Percentiles rank a stretch among this genome's conserved stretches.
Conservation (phyloP, 345 rosid genomes). For the Salix caprea region DNA sequence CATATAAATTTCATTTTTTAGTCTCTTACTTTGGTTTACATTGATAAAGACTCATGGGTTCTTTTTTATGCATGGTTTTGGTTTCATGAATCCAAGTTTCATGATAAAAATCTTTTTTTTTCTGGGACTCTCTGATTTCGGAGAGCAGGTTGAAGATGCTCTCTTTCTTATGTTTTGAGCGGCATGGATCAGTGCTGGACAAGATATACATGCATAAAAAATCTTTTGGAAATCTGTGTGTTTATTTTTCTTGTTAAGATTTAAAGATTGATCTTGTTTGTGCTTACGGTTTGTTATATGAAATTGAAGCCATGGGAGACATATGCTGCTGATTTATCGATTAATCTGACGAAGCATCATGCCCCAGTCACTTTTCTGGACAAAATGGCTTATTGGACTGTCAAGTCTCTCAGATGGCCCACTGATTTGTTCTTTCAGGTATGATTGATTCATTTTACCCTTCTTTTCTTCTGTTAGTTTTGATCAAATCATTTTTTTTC, state of each 20-base stretch:
- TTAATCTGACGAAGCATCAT: conserved; percentile 73
- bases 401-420: conserved; percentile 63
- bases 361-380: conserved; percentile 52
- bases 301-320: conserved; percentile 74
- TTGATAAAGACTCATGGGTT: not conserved
- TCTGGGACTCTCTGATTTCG: not conserved
- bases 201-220: not conserved
- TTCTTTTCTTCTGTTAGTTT: too few relatives aligned
- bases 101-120: not conserved
- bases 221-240: not conserved
- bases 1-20: too few relatives aligned
- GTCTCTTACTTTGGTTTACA: not conserved
- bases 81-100: not conserved
- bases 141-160: too few relatives aligned
- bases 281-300: conserved; percentile 5
- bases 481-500: not conserved
- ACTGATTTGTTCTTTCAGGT: conserved; percentile 78
- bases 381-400: conserved; percentile 64
- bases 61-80: not conserved
- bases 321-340: conserved; percentile 43
- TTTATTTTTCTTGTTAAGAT: not conserved
- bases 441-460: not conserved
- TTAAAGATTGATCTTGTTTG: not conserved
- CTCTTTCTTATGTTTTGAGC: too few relatives aligned
- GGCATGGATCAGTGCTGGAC: too few relatives aligned